phyloP scores from a whole-genome alignment of 31 red algal genomes.

The Asparagopsis taxiformis region DNA sequence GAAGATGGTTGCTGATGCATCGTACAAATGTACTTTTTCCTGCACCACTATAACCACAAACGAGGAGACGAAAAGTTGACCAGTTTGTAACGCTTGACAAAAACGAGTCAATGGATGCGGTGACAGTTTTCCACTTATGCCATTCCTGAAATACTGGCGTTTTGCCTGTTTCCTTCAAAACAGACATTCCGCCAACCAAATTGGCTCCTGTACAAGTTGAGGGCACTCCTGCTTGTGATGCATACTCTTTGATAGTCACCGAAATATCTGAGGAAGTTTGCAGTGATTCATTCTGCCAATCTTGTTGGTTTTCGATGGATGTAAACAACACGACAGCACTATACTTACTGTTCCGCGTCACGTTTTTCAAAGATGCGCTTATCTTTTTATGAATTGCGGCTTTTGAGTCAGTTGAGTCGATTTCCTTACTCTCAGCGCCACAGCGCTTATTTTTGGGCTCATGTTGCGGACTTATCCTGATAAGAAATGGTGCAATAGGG shows the following conservation, averaged over 20 bases:
- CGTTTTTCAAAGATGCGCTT: background rate
- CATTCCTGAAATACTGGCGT: conserved; percentile 14
- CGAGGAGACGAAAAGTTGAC: conserved; percentile 10
- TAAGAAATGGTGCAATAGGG: conserved; percentile 22
- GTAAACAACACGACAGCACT: background rate
- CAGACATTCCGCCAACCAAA: conserved; percentile 14
- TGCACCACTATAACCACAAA: conserved; percentile 19
- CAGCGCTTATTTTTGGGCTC: background rate
- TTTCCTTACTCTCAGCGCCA: background rate
- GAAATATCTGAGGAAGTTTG: conserved; percentile 19
- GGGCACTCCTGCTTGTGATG: conserved; percentile 7
- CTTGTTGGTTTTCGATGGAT: conserved; percentile 1
- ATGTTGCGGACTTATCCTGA: background rate
- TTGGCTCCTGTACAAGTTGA: conserved; percentile 2
- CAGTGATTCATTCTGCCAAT: background rate
- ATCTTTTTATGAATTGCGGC: background rate
- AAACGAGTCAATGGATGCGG: background rate
- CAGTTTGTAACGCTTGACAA: background rate
- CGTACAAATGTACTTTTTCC: conserved; percentile 31
- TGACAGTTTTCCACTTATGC: conserved; percentile 17
- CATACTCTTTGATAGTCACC: background rate
- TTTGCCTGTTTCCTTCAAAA: background rate
- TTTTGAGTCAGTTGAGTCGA: background rate
- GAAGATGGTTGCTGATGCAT: conserved; percentile 26
- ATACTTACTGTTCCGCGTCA: background rate